These are phyloP conservation scores for Trichoderma oligosporum DNA, from an alignment of 2,329 filamentous ascomycete species.

Conservation along the genomic window DNA sequence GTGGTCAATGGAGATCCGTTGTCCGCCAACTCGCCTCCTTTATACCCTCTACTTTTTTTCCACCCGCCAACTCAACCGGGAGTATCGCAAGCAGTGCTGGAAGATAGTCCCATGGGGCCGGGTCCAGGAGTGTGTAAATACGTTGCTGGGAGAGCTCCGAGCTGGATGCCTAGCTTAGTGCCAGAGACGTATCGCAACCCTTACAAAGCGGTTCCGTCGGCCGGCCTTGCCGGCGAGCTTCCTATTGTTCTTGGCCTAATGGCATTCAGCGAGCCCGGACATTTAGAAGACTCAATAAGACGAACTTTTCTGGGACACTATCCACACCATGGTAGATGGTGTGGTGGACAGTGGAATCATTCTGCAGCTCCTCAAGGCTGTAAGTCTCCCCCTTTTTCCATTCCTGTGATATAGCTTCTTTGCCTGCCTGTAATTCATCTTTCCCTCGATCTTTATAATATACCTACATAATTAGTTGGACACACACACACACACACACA, in stretches of 20 bases:
- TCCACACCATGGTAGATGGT: constrained; percentile 27
- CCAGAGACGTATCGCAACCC: constrained; percentile 32
- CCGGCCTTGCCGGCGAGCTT: constrained; percentile 38
- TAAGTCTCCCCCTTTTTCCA: constrained; percentile 22
- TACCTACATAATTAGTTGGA: background rate
- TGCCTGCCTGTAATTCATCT: no score
- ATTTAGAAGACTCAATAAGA: background rate
- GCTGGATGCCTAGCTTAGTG: constrained; percentile 40
- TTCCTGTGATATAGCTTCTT: background rate
- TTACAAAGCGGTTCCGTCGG: constrained; percentile 23
- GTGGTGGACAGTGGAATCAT: constrained; percentile 26
- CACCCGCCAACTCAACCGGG: constrained; percentile 21
- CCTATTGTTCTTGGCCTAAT: constrained; percentile 40
- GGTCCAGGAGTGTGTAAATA: constrained; percentile 26
- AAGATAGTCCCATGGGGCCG: constrained; percentile 19
- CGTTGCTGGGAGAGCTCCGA: constrained; percentile 32
- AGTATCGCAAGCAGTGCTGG: constrained; percentile 30
- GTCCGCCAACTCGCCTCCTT: background rate
- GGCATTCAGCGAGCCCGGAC: constrained; percentile 30
- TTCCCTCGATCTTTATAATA: background rate
- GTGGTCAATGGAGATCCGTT: constrained; percentile 22
- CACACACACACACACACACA: no score
- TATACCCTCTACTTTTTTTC: constrained; percentile 2
- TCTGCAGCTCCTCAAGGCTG: constrained; percentile 25
- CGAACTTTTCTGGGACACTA: constrained; percentile 26